Evolutionary conservation across 768 basidiomycete species (phyloP), one percentile per base, ranked within the genome.

Genomic region (Suillus lakei): DNA sequence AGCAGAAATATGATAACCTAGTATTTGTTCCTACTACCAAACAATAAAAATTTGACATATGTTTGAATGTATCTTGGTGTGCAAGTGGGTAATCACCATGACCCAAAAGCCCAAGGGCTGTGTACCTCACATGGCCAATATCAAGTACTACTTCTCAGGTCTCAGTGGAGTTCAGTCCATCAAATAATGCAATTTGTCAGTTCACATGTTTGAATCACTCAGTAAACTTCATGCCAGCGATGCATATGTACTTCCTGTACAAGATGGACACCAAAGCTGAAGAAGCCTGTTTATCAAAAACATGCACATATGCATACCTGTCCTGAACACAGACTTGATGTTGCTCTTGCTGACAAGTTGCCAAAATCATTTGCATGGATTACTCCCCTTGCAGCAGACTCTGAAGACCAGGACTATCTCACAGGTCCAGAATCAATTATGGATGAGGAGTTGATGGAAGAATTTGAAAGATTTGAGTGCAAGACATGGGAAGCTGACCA

Each of bases 281-380:
- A 21, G 21, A 46, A 46, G 10, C 44, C 21, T 12, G 21, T 10
- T 46, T 3, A 4, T n/a, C 4, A 4, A 46, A n/a, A 46, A 46
- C 10, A n/a, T 3, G 9, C 44, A 46, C n/a, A 46, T n/a, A 46
- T 46, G 21, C 21, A 46, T 21, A 21, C 7, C 6, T 18, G 18
- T 9, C 43, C 7, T 18, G 43, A 43, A 21, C 13, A 5, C 9
- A 18, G 43, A 43, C 43, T 43, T 4, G 7, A 21, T 43, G 18
- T 21, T 18, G 18, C 43, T 43, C 43, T 43, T 43, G 43, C 43
- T 18, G 9, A 43, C 7, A 21, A 38, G 43, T 43, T 43, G 43
- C 46, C 23, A 23, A 48, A 8, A 13, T 23, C 10, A 23, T 64
- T 64, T 48, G 2, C 63, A 43, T 64, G 63, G 63, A 58, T 64